Conservation (phyloP, 768 basidiomycete genomes). For the Hemileccinum impolitum region DNA sequence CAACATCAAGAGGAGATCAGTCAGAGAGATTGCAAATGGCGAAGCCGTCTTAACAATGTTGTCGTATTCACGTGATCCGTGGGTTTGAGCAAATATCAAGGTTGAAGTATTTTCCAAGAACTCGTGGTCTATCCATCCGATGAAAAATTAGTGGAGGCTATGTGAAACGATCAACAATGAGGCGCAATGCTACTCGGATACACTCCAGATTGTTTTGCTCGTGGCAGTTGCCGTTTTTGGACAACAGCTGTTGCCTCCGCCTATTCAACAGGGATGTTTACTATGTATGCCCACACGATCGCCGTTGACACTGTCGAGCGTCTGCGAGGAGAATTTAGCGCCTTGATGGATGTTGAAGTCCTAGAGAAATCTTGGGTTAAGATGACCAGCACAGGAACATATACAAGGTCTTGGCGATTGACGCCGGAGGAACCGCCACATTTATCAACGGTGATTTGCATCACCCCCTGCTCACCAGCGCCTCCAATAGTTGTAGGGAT, state of each 20-base stretch:
- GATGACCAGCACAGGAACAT: conserved; percentile 5
- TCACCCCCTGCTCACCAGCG: conserved; percentile 80
- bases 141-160: conserved; percentile 50
- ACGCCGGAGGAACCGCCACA: conserved; percentile 53
- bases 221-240: conserved; percentile 45
- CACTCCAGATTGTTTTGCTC: conserved; percentile 71
- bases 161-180: background rate
- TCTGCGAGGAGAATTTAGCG: conserved; percentile 49
- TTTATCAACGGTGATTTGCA: conserved; percentile 82
- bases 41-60: background rate
- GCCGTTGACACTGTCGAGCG: conserved; percentile 54
- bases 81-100: conserved; percentile 36
- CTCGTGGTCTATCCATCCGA: conserved; percentile 64
- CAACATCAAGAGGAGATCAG: background rate
- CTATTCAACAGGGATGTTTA: too few species aligned
- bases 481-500: conserved; percentile 64
- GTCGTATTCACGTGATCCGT: background rate
- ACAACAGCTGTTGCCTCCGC: conserved; percentile 56
- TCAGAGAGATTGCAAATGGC: too few species aligned
- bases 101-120: conserved; percentile 68
- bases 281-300: too few species aligned
- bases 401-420: conserved; percentile 40
- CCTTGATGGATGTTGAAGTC: conserved; percentile 61
- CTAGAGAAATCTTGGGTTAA: conserved; percentile 28
- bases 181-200: conserved; percentile 47